A percentile compares a stretch with the other conserved stretches of the same genome.
Evolutionary conservation across 2,329 filamentous ascomycete species (phyloP).

Genomic region (Beauveria sp.): DNA sequence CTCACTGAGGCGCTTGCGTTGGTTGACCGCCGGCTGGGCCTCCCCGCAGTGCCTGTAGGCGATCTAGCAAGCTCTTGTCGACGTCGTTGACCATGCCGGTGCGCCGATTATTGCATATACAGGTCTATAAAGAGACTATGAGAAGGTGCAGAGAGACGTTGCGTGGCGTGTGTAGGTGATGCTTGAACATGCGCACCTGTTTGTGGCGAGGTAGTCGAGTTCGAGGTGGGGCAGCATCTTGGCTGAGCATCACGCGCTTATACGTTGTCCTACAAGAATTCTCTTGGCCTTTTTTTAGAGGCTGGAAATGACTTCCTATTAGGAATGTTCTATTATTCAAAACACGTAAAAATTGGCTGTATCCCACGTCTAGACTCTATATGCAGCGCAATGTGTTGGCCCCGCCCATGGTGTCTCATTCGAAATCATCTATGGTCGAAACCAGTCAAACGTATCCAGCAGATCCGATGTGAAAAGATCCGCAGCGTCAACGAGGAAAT

Average conservation of each 20-base stretch:
- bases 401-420: neutral
- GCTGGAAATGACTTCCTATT: no score
- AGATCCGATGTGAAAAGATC: conserved; percentile 38
- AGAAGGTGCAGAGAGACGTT: neutral
- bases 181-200: neutral
- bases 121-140: neutral
- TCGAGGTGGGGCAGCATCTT: conserved; percentile 2
- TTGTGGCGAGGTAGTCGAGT: neutral
- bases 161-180: neutral
- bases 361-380: neutral
- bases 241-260: neutral
- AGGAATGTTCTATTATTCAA: neutral
- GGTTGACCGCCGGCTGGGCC: conserved; percentile 29
- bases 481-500: conserved; percentile 23
- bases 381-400: neutral
- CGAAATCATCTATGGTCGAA: conserved; percentile 19
- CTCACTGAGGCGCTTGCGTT: conserved; percentile 28
- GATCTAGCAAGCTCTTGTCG: conserved; percentile 43
- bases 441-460: conserved; percentile 42
- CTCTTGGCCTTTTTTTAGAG: no score
- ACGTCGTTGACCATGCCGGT: conserved; percentile 25
- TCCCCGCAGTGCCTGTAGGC: conserved; percentile 44
- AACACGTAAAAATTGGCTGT: neutral
- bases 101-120: neutral
- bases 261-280: no score